Conservation (phyloP, 306 rosid genomes). For the Urtica urens region DNA sequence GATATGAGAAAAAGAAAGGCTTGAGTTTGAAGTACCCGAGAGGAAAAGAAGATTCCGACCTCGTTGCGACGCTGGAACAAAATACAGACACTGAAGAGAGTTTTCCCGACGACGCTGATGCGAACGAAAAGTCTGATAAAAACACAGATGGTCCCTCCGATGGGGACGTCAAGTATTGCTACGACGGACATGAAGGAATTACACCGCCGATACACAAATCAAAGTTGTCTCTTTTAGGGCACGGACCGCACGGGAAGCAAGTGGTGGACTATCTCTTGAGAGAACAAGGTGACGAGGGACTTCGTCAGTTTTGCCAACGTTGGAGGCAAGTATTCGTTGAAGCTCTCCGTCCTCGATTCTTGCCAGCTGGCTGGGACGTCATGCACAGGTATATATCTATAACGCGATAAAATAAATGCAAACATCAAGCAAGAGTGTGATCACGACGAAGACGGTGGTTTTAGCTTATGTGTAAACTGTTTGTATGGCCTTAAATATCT, state of each 20-base stretch:
- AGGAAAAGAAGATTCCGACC: conserved; percentile 17
- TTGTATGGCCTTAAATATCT: too few relatives aligned
- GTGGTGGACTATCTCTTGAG: conserved; percentile 69
- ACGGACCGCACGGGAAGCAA: conserved; percentile 91
- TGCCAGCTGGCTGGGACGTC: conserved; percentile 86
- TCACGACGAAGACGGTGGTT: too few relatives aligned
- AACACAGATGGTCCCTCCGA: conserved; percentile 15
- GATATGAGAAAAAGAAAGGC: conserved; percentile 59
- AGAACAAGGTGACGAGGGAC: conserved; percentile 67
- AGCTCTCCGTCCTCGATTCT: conserved; percentile 73
- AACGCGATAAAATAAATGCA: too few relatives aligned
- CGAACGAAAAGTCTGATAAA: conserved; percentile 15
- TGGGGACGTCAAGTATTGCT: conserved; percentile 19
- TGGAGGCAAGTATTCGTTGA: conserved; percentile 91
- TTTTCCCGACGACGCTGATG: conserved; percentile 18
- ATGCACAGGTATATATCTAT: conserved; percentile 65
- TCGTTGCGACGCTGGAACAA: conserved; percentile 23
- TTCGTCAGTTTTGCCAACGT: conserved; percentile 65
- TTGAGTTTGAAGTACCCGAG: conserved; percentile 32
- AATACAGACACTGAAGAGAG: conserved; percentile 25
- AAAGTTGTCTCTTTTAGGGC: conserved; percentile 73
- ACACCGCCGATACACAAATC: conserved; percentile 35
- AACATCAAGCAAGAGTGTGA: too few relatives aligned
- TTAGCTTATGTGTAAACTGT: too few relatives aligned
- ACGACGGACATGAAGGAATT: conserved; percentile 18